Percentiles rank a stretch among this genome's conserved stretches.
These are phyloP conservation scores for Phytopythium helicoides DNA, from an alignment of 352 stramenopile species.

Conservation along the genomic window DNA sequence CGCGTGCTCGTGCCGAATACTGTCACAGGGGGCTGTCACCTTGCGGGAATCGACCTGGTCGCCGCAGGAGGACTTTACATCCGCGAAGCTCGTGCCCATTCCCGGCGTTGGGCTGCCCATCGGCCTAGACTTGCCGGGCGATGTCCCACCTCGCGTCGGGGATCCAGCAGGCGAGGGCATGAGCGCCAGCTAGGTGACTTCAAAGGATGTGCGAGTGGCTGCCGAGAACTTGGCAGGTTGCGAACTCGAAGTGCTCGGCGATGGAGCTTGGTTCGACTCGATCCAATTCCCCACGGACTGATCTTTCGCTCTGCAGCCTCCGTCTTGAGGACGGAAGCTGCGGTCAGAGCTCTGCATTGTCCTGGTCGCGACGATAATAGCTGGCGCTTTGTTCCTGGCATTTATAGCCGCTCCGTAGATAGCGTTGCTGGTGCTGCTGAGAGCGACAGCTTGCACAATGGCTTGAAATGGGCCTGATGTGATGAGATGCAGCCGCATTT, in stretches of 20 bases:
- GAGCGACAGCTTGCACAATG: too few relatives aligned
- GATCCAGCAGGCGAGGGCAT: conserved; percentile 27
- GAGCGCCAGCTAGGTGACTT: not conserved
- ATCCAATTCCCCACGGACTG: too few relatives aligned
- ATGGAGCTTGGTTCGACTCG: not conserved
- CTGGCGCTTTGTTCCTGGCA: too few relatives aligned
- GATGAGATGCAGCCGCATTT: too few relatives aligned
- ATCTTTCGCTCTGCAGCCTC: too few relatives aligned
- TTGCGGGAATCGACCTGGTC: conserved; percentile 78
- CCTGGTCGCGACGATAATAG: too few relatives aligned
- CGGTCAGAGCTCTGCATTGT: too few relatives aligned
- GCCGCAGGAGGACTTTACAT: conserved; percentile 69
- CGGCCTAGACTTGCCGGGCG: conserved; percentile 36
- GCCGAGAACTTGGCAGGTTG: not conserved
- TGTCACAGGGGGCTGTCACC: conserved; percentile 50
- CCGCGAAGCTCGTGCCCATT: conserved; percentile 40
- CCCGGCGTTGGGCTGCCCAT: conserved; percentile 25
- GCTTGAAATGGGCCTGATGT: too few relatives aligned
- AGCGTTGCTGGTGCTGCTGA: too few relatives aligned
- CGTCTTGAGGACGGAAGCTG: too few relatives aligned
- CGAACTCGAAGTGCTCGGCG: conserved; percentile 2
- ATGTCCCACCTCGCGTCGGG: conserved; percentile 24
- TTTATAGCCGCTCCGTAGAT: too few relatives aligned
- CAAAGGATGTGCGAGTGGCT: not conserved
- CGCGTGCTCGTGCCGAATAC: conserved; percentile 68